Evolutionary conservation across 1,139 yeast genomes (phyloP).

Genomic region (Magnusiomyces paraingens): DNA sequence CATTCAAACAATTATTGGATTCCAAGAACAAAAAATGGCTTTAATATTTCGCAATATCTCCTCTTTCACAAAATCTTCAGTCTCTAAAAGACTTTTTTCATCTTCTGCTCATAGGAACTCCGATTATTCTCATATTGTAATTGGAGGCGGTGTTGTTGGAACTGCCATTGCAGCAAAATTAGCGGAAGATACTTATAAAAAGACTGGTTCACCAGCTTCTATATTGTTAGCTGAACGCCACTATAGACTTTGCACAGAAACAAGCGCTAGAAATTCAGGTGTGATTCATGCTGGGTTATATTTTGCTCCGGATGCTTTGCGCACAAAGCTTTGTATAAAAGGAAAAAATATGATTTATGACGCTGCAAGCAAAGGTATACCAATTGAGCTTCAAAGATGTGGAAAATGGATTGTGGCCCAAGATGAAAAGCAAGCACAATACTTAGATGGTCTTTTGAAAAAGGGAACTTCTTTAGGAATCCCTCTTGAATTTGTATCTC

Average conservation of each 20-base stretch:
- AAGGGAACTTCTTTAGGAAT: slow-evolving; percentile 45
- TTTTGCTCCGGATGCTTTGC: slow-evolving; percentile 62
- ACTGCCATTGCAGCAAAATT: slow-evolving; percentile 72
- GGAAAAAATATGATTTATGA: slow-evolving; percentile 67
- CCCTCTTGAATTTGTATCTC: slow-evolving; percentile 51
- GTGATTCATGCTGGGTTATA: slow-evolving; percentile 90
- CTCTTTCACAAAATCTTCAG: background rate
- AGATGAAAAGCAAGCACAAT: slow-evolving; percentile 52
- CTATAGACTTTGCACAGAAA: slow-evolving; percentile 61
- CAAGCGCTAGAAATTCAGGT: slow-evolving; percentile 82
- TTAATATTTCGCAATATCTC: background rate
- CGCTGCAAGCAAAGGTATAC: slow-evolving; percentile 40
- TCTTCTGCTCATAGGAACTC: slow-evolving; percentile 6
- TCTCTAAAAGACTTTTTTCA: slow-evolving; percentile 9
- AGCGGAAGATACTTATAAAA: slow-evolving; percentile 30
- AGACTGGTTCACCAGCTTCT: slow-evolving; percentile 30
- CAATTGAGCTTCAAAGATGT: slow-evolving; percentile 54
- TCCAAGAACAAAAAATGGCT: background rate
- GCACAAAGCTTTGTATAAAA: slow-evolving; percentile 60
- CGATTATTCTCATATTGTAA: slow-evolving; percentile 72
- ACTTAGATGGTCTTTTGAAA: slow-evolving; percentile 47
- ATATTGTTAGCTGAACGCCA: slow-evolving; percentile 70
- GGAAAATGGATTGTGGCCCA: slow-evolving; percentile 89
- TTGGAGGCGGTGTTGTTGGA: slow-evolving; percentile 90
- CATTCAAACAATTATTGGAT: background rate